phyloP scores from a whole-genome alignment of 1,139 yeast genomes.

The Hyphopichia pseudoburtonii region DNA sequence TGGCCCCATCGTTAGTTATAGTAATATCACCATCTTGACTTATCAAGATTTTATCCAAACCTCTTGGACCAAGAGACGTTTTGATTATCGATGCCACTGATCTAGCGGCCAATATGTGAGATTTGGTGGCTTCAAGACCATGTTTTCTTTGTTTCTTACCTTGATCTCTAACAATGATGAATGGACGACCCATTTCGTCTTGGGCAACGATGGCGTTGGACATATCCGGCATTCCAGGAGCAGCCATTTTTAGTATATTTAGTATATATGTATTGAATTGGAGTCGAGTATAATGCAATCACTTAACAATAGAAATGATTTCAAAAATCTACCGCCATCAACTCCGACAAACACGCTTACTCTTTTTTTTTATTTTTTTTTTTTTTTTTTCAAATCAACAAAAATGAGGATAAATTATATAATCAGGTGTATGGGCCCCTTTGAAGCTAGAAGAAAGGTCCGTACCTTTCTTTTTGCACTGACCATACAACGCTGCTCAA shows the following conservation, averaged over 20 bases:
- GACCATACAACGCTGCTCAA: too few relatives aligned
- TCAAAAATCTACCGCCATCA: constrained; percentile 3
- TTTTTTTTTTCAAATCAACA: too few relatives aligned
- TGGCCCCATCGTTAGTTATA: constrained; percentile 98
- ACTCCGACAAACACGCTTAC: not conserved
- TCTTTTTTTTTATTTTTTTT: not conserved
- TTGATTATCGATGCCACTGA: constrained; percentile 91
- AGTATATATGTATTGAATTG: not conserved
- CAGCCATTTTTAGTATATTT: constrained; percentile 3
- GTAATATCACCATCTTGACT: constrained; percentile 96
- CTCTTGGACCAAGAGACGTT: constrained; percentile 95
- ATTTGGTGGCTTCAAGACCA: constrained; percentile 93
- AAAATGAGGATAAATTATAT: too few relatives aligned
- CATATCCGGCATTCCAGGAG: constrained; percentile 81
- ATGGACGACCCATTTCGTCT: constrained; percentile 99
- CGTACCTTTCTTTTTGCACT: too few relatives aligned
- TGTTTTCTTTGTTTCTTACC: constrained; percentile 90
- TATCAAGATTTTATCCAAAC: constrained; percentile 93
- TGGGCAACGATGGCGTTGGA: constrained; percentile 98
- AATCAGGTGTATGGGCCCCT: too few relatives aligned
- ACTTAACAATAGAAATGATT: not conserved
- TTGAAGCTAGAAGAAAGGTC: too few relatives aligned
- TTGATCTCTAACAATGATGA: constrained; percentile 95
- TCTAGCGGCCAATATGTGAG: constrained; percentile 93
- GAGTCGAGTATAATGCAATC: not conserved